Conservation (phyloP, 768 basidiomycete genomes). For the Amanita phalloides region DNA sequence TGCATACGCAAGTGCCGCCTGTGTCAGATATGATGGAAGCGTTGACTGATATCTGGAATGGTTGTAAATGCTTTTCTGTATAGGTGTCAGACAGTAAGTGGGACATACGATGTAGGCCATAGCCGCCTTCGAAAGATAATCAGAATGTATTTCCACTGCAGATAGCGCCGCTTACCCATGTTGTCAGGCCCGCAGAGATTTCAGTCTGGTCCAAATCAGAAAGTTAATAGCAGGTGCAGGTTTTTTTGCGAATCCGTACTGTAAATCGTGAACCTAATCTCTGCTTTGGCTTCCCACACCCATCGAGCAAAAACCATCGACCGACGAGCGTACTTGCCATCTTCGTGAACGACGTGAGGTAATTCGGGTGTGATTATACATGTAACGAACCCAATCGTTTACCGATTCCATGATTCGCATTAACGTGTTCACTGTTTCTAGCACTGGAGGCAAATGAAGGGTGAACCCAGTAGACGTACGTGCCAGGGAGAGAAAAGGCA, state of each 20-base stretch:
- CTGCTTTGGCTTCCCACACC: conserved; percentile 53
- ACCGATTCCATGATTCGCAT: neutral
- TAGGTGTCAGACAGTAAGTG: neutral
- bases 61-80: neutral
- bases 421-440: too few species aligned
- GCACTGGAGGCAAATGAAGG: neutral
- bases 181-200: conserved; percentile 69
- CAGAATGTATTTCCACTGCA: neutral
- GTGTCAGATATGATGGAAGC: conserved; percentile 69
- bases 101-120: conserved; percentile 74
- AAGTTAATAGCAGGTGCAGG: neutral
- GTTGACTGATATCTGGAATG: conserved; percentile 68
- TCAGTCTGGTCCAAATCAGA: conserved; percentile 41
- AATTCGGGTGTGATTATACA: neutral
- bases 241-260: conserved; percentile 17
- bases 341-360: conserved; percentile 14
- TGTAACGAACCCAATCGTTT: neutral
- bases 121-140: conserved; percentile 36
- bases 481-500: neutral
- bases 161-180: conserved; percentile 46
- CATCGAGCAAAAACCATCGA: conserved; percentile 65
- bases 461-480: neutral
- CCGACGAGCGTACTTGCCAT: conserved; percentile 40
- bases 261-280: conserved; percentile 55
- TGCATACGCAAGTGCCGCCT: conserved; percentile 77